phyloP scores from a whole-genome alignment of 257 asterid genomes.

The Linderniella brevidens region DNA sequence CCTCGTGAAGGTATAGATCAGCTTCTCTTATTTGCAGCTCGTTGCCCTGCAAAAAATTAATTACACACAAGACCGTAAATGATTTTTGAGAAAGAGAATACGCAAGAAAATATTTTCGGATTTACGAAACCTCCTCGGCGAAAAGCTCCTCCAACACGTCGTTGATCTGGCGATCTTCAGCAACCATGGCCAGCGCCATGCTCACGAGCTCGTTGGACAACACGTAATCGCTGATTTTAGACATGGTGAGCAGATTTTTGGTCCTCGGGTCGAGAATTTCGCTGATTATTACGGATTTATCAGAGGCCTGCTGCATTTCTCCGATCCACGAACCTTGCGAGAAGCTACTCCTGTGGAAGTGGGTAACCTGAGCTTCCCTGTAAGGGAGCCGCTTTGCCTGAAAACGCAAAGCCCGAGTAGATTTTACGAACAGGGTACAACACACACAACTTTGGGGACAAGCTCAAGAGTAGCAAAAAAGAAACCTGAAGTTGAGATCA shows the following conservation, averaged over 20 bases:
- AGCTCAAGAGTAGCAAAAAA: too few species aligned
- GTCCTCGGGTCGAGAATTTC: conserved; percentile 95
- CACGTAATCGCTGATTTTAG: conserved; percentile 79
- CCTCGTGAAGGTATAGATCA: conserved; percentile 38
- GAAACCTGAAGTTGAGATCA: too few species aligned
- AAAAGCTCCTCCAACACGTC: conserved; percentile 79
- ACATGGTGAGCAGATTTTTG: conserved; percentile 68
- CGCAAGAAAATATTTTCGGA: too few species aligned
- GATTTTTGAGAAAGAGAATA: too few species aligned
- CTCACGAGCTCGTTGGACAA: conserved; percentile 83
- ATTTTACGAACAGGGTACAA: too few species aligned
- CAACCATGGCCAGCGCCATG: conserved; percentile 94
- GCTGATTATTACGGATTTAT: conserved; percentile 75
- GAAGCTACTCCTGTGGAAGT: conserved; percentile 46
- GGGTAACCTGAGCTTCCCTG: conserved; percentile 50
- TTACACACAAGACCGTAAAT: too few species aligned
- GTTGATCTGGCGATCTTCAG: conserved; percentile 88
- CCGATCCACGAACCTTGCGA: conserved; percentile 92
- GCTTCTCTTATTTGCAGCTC: conserved; percentile 87
- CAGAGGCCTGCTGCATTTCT: conserved; percentile 95
- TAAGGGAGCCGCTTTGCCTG: conserved; percentile 95
- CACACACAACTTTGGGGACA: too few species aligned
- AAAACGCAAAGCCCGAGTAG: conserved; percentile 17
- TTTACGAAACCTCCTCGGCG: conserved; percentile 57
- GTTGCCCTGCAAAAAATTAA: conserved; percentile 55